These are phyloP conservation scores for Hymenotorrendiella dingleyae DNA, from an alignment of 2,329 filamentous ascomycete genomes.

Conservation along the genomic window DNA sequence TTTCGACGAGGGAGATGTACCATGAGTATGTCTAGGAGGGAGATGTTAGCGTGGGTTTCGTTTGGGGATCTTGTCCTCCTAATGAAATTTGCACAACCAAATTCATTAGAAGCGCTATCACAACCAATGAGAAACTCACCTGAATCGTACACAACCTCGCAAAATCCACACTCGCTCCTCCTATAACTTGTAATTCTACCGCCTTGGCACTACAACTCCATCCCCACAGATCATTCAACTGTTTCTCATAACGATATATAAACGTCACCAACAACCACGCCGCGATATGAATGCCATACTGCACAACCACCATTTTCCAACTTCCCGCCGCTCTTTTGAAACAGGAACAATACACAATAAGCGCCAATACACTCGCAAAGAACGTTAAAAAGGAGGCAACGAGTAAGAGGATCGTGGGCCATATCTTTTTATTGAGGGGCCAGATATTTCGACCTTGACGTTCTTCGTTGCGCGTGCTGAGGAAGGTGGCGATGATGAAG, in stretches of 20 bases:
- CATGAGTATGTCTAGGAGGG: neutral
- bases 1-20: conserved; percentile 4
- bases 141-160: conserved; percentile 2
- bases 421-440: neutral
- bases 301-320: conserved; percentile 2
- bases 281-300: conserved; percentile 1
- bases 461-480: conserved; percentile 1
- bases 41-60: neutral
- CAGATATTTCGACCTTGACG: conserved; percentile 2
- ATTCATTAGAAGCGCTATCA: neutral
- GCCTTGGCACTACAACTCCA: conserved; percentile 2
- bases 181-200: neutral
- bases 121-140: neutral
- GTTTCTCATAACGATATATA: conserved; percentile 4
- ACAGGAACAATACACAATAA: conserved; percentile 3
- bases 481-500: conserved; percentile 1
- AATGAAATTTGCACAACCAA: neutral
- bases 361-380: neutral
- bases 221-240: conserved; percentile 2
- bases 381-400: conserved; percentile 2
- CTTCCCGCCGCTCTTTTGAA: conserved; percentile 3
- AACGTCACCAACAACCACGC: conserved; percentile 2
- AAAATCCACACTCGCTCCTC: conserved; percentile 4
- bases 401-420: conserved; percentile 3
- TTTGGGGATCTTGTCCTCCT: too few relatives aligned